Conservation (phyloP, 116 monocot genomes). For the Zostera marina region DNA sequence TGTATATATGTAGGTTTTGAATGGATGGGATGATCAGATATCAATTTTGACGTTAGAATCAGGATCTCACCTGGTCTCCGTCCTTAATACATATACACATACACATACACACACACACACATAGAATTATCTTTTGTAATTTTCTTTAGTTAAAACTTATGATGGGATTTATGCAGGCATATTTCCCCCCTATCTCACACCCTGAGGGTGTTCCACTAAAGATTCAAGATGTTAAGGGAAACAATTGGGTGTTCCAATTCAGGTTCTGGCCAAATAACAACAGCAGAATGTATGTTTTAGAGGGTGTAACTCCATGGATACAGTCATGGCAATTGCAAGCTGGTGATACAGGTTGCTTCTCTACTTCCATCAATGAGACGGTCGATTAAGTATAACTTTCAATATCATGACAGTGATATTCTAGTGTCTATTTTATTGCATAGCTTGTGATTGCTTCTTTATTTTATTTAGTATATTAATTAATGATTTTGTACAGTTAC, state of each 20-base stretch:
- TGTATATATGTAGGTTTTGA: too few species aligned
- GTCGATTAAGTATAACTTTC: too few species aligned
- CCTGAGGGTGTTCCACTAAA: constrained; percentile 90
- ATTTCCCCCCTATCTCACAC: constrained; percentile 96
- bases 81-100: too few species aligned
- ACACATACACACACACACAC: too few species aligned
- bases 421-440: neutral
- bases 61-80: too few species aligned
- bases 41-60: too few species aligned
- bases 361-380: neutral
- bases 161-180: constrained; percentile 33
- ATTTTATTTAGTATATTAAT: neutral
- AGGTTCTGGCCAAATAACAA: constrained; percentile 99
- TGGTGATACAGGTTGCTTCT: constrained; percentile 74
- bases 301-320: constrained; percentile 97
- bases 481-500: constrained; percentile 40
- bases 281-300: constrained; percentile 97
- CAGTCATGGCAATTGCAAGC: constrained; percentile 92
- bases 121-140: neutral
- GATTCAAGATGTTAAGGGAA: constrained; percentile 87
- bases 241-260: constrained; percentile 93
- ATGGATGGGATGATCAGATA: too few species aligned
- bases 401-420: neutral
- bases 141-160: neutral
- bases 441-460: neutral